Conservation (phyloP, 305 asterid genomes). For the Solanum hybrid region DNA sequence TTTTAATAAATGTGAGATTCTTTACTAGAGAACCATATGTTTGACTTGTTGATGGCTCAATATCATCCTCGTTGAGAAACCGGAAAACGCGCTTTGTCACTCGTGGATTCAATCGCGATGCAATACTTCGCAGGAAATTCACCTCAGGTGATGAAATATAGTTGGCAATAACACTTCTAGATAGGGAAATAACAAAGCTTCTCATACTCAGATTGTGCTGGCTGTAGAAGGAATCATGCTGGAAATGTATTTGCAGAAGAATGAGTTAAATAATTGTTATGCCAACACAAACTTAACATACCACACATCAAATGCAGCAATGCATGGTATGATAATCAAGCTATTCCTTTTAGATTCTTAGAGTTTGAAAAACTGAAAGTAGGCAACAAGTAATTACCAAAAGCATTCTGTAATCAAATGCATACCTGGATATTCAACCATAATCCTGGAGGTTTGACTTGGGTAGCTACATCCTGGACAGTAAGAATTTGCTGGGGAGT, state of each 20-base stretch:
- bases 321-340: not conserved
- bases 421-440: slow-evolving; percentile 78
- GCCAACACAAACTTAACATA: not conserved
- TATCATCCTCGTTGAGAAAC: slow-evolving; percentile 33
- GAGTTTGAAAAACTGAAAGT: not conserved
- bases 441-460: slow-evolving; percentile 27
- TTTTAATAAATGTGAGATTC: slow-evolving; percentile 57
- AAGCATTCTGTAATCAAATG: not conserved
- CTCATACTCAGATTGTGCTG: slow-evolving; percentile 64
- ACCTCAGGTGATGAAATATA: slow-evolving; percentile 87
- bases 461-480: slow-evolving; percentile 22
- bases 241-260: slow-evolving; percentile 17
- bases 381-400: not conserved
- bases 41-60: slow-evolving; percentile 66
- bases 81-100: slow-evolving; percentile 59
- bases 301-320: not conserved
- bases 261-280: not conserved
- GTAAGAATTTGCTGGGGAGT: slow-evolving; percentile 25
- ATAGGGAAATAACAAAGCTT: slow-evolving; percentile 35
- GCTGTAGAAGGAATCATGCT: slow-evolving; percentile 64
- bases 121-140: slow-evolving; percentile 52
- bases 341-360: not conserved
- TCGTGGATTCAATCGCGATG: slow-evolving; percentile 31
- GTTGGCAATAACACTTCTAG: slow-evolving; percentile 28
- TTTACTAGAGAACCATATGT: slow-evolving; percentile 52